Evolutionary conservation across 2,329 filamentous ascomycete species (phyloP), one percentile per base, ranked within the genome.

Genomic region (Blastomyces emzantsi): DNA sequence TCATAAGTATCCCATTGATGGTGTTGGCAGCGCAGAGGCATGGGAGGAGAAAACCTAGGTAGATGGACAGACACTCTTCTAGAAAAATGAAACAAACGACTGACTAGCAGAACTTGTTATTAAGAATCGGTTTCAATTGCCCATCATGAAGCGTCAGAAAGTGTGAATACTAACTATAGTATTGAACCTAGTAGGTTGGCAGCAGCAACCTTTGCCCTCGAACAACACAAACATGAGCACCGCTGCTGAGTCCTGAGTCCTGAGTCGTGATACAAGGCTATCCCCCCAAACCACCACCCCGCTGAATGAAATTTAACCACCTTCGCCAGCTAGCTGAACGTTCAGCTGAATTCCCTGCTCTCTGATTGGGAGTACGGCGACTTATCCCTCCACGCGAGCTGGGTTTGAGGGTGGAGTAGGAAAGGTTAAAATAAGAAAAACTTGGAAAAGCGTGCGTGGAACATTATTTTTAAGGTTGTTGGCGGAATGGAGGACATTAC

Each of bases 241-340:
- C 6, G 5, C 30, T 7, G 30, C 30, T 33, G 3, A 4, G 30
- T 33, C 5, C 30, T 33, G 28, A 2, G 28, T 30, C 28, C 51
- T 55, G n/a, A n/a, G n/a, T n/a, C n/a, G n/a, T n/a, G 25, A 7
- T 13, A 36, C 45, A 47, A 47, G 45, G 45, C 45, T 7, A 7
- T 19, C 6, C n/a, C 1, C n/a, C n/a, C 47, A 49, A 49, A 11
- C 17, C 19, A 45, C 19, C 6, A n/a, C 8, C 45, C 8, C n/a
- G 0, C 6, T 3, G 45, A n/a, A n/a, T 3, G 1, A 47, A 47
- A 36, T 11, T 36, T 11, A 36, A 9, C 33, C 33, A 36, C 33
- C 9, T 36, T 36, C 33, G 33, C 33, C 33, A 56, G 30, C 52
- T 56, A 56, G 52, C 52, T 56, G 52, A 56, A 56, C 52, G 19